These are phyloP conservation scores for Gaertneriomyces semiglobifer DNA, from an alignment of 192 early-diverging fungal genomes.

Conservation along the genomic window DNA sequence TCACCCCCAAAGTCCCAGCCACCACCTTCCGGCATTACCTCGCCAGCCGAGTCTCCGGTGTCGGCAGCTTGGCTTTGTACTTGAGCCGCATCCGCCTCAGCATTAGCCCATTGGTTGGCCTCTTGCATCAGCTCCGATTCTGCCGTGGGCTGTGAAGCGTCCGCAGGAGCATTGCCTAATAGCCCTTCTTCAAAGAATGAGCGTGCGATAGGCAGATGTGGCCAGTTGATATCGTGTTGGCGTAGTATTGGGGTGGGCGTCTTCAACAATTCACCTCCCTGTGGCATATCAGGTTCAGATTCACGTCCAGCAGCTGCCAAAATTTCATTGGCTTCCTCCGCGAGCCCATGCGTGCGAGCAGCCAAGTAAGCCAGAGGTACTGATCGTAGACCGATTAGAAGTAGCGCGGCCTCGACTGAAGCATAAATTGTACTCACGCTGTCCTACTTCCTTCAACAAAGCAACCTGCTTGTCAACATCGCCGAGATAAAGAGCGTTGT, in stretches of 20 bases:
- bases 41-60: slow-evolving; percentile 24
- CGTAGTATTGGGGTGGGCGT: slow-evolving; percentile 69
- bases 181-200: slow-evolving; percentile 76
- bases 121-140: slow-evolving; percentile 54
- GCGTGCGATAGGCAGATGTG: slow-evolving; percentile 76
- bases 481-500: slow-evolving; percentile 87
- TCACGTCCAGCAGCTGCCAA: slow-evolving; percentile 67
- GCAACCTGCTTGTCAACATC: slow-evolving; percentile 88
- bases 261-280: slow-evolving; percentile 57
- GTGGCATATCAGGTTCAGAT: slow-evolving; percentile 52
- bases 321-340: slow-evolving; percentile 80
- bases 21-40: slow-evolving; percentile 43
- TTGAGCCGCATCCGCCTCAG: slow-evolving; percentile 44
- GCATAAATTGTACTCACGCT: slow-evolving; percentile 51
- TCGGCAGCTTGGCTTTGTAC: slow-evolving; percentile 46
- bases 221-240: slow-evolving; percentile 87
- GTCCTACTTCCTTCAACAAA: slow-evolving; percentile 80
- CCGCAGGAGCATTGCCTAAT: slow-evolving; percentile 19
- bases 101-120: slow-evolving; percentile 74
- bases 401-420: neutral
- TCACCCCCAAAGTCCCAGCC: slow-evolving; percentile 89
- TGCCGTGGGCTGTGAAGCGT: slow-evolving; percentile 56
- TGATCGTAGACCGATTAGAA: slow-evolving; percentile 21
- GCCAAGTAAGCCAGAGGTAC: slow-evolving; percentile 89
- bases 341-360: slow-evolving; percentile 84